Evolutionary conservation across 192 early-diverging fungal genomes (phyloP), one percentile per base, ranked within the genome.

Genomic region (Rhizophagus clarus): DNA sequence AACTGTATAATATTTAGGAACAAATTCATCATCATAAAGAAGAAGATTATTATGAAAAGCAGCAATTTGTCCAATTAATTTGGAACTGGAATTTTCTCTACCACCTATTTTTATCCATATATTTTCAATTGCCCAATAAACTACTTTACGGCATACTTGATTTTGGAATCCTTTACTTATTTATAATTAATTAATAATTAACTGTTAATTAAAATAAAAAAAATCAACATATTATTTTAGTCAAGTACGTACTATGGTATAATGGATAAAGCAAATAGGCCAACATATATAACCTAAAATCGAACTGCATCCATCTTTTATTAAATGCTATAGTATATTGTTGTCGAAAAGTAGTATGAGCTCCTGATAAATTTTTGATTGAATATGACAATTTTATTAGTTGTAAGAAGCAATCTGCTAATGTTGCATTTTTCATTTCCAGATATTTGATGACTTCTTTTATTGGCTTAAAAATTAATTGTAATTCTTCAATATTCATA

Each of bases 311-410:
- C 61, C n/a, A 62, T 2, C n/a, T 62, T 62, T 62, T 62, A 62
- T 62, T 62, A 62, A 62, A 62, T 1, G 61, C 8, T 8, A 0
- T 62, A 28, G 26, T 62, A 62, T n/a, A 62, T 26, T 62, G n/a
- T n/a, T 62, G 4, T 4, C 61, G n/a, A 28, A 62, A 62, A 62
- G n/a, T 26, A 1, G n/a, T 15, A 15, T 1, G 9, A 15, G 61
- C 3, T 26, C 26, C 61, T 26, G 61, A 15, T 62, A 62, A 28
- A 2, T 62, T 62, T 62, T 62, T 62, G 7, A 62, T 62, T 62
- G 61, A 63, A 63, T 11, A 8, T 29, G 62, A 63, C 28, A 63
- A 63, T 63, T 63, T 63, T 26, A 63, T 63, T 63, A 63, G 28
- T 28, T 63, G 26, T 20, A 12, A 63, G 2, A 63, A 63, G 8